Evolutionary conservation across 2,329 filamentous ascomycete species (phyloP), one percentile per base, ranked within the genome.

Genomic region (Ascochyta clinopodiicola): DNA sequence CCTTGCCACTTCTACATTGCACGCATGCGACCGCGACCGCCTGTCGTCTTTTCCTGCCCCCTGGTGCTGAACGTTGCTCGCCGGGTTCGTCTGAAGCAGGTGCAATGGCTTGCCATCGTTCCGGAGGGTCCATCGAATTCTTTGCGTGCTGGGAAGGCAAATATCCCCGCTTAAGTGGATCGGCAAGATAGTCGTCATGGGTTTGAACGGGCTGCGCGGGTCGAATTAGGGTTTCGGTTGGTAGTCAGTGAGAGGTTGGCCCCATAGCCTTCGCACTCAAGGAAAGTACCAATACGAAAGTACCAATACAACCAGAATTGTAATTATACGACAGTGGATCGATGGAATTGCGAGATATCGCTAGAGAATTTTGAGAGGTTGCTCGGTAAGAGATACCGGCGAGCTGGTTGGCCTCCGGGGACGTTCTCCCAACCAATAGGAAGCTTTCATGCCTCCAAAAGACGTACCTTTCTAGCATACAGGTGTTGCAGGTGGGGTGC

Each of bases 101-200:
- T 21, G 66, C 66, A 35, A 68, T 68, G 39, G 48, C 52, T 51
- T 67, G 44, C 64, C 64, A 68, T 54, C 65, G 59, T 39, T 67
- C 65, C 40, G 62, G 38, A 52, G 44, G 49, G 15, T 66, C 62
- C 65, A 68, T 68, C 40, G 54, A 29, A 31, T 36, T 39, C 27
- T 50, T 43, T 42, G 37, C 46, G 48, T 27, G 10, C 19, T 44
- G 7, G 15, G 10, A 49, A 27, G 32, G 25, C 31, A 22, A 29
- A 37, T 42, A 51, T 46, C 43, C 46, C 52, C 46, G 52, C 46
- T 42, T 37, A 37, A 42, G 42, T 56, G 46, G 52, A 56, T 51
- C 42, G 42, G 46, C 52, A 46, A 46, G 36, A 15, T 17, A 19
- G 22, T 51, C 31, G 52, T 56, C 46, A 51, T 56, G 40, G 42